These are phyloP conservation scores for Acanthamoeba castellanii DNA, from an alignment of 208 protist genomes.

Conservation along the genomic window DNA sequence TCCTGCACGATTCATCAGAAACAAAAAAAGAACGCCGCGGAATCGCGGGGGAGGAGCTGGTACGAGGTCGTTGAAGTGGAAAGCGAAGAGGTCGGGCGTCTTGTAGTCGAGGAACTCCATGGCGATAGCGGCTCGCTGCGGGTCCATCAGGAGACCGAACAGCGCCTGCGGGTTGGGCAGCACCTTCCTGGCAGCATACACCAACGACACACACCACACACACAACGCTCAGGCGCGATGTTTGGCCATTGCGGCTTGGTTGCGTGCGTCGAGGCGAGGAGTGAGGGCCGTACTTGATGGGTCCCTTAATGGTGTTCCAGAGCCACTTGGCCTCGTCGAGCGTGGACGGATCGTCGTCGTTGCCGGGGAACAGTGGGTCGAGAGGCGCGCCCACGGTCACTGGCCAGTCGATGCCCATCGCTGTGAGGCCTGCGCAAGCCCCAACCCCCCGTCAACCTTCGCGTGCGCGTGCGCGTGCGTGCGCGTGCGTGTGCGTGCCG, in stretches of 20 bases:
- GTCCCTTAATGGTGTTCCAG: slow-evolving; percentile 5
- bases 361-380: slow-evolving; percentile 9
- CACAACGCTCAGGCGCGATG: neutral
- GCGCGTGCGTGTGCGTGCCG: neutral
- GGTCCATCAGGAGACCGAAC: neutral
- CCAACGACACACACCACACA: too few relatives aligned
- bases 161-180: neutral
- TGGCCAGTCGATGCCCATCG: slow-evolving; percentile 36
- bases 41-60: neutral
- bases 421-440: neutral
- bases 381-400: slow-evolving; percentile 37
- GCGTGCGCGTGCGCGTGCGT: neutral
- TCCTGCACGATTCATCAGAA: neutral
- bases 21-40: too few relatives aligned
- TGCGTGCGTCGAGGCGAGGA: neutral
- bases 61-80: slow-evolving; percentile 48
- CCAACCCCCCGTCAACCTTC: neutral
- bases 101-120: slow-evolving; percentile 32
- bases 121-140: neutral
- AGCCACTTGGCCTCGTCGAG: slow-evolving; percentile 42
- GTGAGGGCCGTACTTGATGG: neutral
- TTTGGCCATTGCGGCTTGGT: too few relatives aligned
- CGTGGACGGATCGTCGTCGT: neutral
- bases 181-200: neutral
- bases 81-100: neutral